A percentile compares a stretch with the other conserved stretches of the same genome.
Conservation (phyloP, 2,329 filamentous ascomycete genomes). For the Monilinia fructicola region DNA sequence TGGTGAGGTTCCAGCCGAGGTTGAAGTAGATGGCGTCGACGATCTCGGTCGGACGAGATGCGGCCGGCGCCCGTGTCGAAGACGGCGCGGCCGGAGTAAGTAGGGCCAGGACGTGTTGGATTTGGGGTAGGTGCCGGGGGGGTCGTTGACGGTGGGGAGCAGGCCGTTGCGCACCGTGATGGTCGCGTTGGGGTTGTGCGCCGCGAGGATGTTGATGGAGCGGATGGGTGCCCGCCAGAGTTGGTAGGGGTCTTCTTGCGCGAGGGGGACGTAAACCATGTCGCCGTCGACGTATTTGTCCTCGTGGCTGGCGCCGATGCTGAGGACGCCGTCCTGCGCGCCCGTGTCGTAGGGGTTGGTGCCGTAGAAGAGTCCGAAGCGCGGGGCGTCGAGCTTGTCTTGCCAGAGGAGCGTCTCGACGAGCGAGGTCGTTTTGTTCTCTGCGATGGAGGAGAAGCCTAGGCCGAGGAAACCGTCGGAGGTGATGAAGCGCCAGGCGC, state of each 20-base stretch:
- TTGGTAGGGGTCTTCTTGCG: neutral
- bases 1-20: conserved; percentile 11
- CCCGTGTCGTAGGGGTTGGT: neutral
- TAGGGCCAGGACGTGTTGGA: neutral
- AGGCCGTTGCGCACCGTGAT: neutral
- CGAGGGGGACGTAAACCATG: conserved; percentile 6
- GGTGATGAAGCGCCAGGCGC: neutral
- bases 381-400: neutral
- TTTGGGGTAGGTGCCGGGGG: neutral
- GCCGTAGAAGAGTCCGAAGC: conserved; percentile 20
- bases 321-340: conserved; percentile 3
- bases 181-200: neutral
- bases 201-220: neutral
- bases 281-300: conserved; percentile 17
- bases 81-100: neutral
- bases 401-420: conserved; percentile 20
- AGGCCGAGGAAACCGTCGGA: conserved; percentile 16
- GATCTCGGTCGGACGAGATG: neutral
- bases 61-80: conserved; percentile 19
- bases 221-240: conserved; percentile 12
- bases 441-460: conserved; percentile 13
- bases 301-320: conserved; percentile 15
- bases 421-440: neutral
- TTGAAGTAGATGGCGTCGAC: neutral
- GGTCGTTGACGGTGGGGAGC: neutral